phyloP scores from a whole-genome alignment of 2,329 filamentous ascomycete species.

The Colletotrichum truncatum region DNA sequence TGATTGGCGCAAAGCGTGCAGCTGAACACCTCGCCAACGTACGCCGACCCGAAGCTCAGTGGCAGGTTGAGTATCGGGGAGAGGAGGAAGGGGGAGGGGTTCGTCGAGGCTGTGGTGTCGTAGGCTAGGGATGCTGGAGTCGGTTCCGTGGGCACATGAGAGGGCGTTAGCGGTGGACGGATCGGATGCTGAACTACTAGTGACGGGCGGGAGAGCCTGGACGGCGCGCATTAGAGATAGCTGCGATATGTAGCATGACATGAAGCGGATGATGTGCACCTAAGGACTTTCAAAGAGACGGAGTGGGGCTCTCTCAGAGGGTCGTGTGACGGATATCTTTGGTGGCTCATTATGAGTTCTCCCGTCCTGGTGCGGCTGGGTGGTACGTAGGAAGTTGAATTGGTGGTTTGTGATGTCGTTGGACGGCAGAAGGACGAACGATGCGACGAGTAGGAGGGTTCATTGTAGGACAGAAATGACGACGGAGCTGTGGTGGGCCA shows the following conservation, averaged over 20 bases:
- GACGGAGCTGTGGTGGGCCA: constrained; percentile 2
- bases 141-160: constrained; percentile 57
- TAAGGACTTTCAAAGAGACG: constrained; percentile 79
- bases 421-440: too few relatives aligned
- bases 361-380: too few relatives aligned
- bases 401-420: constrained; percentile 1
- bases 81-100: constrained; percentile 64
- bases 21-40: constrained; percentile 93
- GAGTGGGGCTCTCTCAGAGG: constrained; percentile 79
- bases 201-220: constrained; percentile 84
- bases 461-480: not conserved
- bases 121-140: constrained; percentile 79
- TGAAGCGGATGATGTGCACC: constrained; percentile 53
- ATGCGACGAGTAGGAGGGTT: too few relatives aligned
- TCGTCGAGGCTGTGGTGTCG: constrained; percentile 52
- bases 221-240: constrained; percentile 7
- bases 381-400: not conserved
- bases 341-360: constrained; percentile 60
- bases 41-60: constrained; percentile 90
- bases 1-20: constrained; percentile 98
- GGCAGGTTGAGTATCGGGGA: constrained; percentile 82
- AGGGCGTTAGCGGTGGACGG: constrained; percentile 51
- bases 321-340: constrained; percentile 65
- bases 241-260: not conserved
- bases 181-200: constrained; percentile 77